Conservation (phyloP, 2,329 filamentous ascomycete genomes). For the Ceratocystis diversiconidia region DNA sequence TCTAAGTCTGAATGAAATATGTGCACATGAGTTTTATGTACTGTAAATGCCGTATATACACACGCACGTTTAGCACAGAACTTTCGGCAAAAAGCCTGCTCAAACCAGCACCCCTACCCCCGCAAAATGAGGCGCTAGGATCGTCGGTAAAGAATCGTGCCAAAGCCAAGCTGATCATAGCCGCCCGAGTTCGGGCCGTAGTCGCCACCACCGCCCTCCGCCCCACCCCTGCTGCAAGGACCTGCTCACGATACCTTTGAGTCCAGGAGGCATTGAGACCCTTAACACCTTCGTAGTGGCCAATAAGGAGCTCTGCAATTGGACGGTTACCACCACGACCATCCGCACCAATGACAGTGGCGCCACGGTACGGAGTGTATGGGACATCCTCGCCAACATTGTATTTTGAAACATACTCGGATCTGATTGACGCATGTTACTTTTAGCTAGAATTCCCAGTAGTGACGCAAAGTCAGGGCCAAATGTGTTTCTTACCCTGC, state of each 20-base stretch:
- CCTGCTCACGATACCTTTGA: constrained; percentile 26
- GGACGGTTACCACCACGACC: constrained; percentile 27
- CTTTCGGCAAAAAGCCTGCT: too few relatives aligned
- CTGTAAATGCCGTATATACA: too few relatives aligned
- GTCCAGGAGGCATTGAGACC: constrained; percentile 28
- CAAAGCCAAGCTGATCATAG: constrained; percentile 28
- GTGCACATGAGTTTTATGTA: too few relatives aligned
- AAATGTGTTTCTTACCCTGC: not conserved
- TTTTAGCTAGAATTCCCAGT: not conserved
- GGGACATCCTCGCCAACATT: not conserved
- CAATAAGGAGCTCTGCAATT: constrained; percentile 28
- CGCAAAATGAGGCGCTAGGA: not conserved
- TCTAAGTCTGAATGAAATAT: too few relatives aligned
- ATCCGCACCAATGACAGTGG: not conserved
- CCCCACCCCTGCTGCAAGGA: constrained; percentile 25
- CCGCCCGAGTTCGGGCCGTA: constrained; percentile 30
- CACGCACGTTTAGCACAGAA: too few relatives aligned
- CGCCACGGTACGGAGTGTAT: not conserved
- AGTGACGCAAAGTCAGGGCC: not conserved
- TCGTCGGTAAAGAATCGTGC: constrained; percentile 20
- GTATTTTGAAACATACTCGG: not conserved
- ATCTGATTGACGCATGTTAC: not conserved
- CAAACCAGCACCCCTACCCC: too few relatives aligned
- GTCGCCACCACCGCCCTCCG: constrained; percentile 32
- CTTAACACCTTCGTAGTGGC: constrained; percentile 29